phyloP scores from a whole-genome alignment of 2,329 filamentous ascomycete species.

The Hymenoscyphus occultus region DNA sequence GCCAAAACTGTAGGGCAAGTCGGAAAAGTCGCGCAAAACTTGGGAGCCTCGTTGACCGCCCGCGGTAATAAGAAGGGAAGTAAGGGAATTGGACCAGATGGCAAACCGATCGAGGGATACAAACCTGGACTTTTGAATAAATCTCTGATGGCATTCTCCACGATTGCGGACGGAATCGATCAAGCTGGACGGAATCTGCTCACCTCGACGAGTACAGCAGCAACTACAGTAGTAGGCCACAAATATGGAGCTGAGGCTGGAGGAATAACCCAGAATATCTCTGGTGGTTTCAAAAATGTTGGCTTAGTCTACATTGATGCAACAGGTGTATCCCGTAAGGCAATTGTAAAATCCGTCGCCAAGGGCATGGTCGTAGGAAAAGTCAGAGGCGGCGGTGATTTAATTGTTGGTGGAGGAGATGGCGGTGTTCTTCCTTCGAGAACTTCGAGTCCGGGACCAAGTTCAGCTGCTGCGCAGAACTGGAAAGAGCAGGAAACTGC shows the following conservation, averaged over 20 bases:
- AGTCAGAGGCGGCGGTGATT: conserved; percentile 69
- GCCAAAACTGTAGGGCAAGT: conserved; percentile 85
- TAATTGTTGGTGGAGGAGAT: conserved; percentile 65
- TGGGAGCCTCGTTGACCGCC: conserved; percentile 74
- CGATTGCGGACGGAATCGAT: conserved; percentile 89
- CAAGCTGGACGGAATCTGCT: conserved; percentile 79
- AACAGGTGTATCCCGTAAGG: conserved; percentile 82
- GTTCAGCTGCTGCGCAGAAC: conserved; percentile 12
- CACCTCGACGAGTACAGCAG: conserved; percentile 70
- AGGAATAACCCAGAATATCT: conserved; percentile 69
- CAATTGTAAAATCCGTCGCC: conserved; percentile 89
- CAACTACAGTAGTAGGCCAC: conserved; percentile 83
- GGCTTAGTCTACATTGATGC: conserved; percentile 97
- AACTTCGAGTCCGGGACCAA: conserved; percentile 2
- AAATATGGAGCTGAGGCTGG: conserved; percentile 85
- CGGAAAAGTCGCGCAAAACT: conserved; percentile 79
- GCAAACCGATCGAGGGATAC: conserved; percentile 58
- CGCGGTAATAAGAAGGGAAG: conserved; percentile 54
- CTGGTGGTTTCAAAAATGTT: conserved; percentile 90
- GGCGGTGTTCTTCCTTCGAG: conserved; percentile 24
- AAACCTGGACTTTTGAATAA: conserved; percentile 95
- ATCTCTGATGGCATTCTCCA: conserved; percentile 93
- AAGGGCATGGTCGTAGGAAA: conserved; percentile 93
- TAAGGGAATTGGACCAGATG: conserved; percentile 67
- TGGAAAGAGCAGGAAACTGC: conserved; percentile 31